Evolutionary conservation across 2,329 filamentous ascomycete genomes (phyloP).

Genomic region (Talaromyces sp.): DNA sequence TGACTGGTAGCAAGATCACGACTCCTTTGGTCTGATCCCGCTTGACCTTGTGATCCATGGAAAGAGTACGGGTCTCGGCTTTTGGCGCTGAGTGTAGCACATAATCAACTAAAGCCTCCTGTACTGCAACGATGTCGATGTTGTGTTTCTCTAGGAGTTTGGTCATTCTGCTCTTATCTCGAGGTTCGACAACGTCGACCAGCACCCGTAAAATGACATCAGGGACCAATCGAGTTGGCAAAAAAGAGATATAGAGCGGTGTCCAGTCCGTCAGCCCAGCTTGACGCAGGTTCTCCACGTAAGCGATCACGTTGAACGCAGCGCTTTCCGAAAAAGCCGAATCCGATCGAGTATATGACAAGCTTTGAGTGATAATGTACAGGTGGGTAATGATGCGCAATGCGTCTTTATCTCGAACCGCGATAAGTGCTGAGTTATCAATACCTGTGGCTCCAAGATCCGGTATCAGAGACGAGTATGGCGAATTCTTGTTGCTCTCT

Average conservation of each 20-base stretch:
- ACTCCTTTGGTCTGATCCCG: slow-evolving; percentile 14
- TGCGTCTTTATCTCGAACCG: slow-evolving; percentile 52
- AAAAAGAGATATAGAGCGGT: slow-evolving; percentile 80
- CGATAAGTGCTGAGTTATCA: slow-evolving; percentile 46
- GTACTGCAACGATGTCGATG: slow-evolving; percentile 68
- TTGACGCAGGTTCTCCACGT: slow-evolving; percentile 73
- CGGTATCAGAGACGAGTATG: slow-evolving; percentile 33
- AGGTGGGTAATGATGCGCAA: slow-evolving; percentile 66
- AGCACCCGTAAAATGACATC: slow-evolving; percentile 72
- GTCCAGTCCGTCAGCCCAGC: slow-evolving; percentile 72
- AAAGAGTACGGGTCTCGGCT: slow-evolving; percentile 2
- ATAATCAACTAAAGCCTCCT: slow-evolving; percentile 61
- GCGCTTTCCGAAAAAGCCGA: slow-evolving; percentile 61
- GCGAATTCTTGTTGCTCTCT: slow-evolving; percentile 30
- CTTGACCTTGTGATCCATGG: slow-evolving; percentile 7
- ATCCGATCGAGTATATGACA: slow-evolving; percentile 50
- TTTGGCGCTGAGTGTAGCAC: slow-evolving; percentile 1
- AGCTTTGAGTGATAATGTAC: slow-evolving; percentile 62
- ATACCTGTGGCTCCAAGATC: slow-evolving; percentile 48
- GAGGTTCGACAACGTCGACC: slow-evolving; percentile 64
- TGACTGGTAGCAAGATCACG: slow-evolving; percentile 53
- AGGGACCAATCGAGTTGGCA: slow-evolving; percentile 62
- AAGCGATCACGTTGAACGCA: slow-evolving; percentile 64
- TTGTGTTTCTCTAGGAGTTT: slow-evolving; percentile 70
- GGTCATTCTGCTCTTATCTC: slow-evolving; percentile 65